Conservation (phyloP, 164 flowering plant species). For the Vitis cinerea region DNA sequence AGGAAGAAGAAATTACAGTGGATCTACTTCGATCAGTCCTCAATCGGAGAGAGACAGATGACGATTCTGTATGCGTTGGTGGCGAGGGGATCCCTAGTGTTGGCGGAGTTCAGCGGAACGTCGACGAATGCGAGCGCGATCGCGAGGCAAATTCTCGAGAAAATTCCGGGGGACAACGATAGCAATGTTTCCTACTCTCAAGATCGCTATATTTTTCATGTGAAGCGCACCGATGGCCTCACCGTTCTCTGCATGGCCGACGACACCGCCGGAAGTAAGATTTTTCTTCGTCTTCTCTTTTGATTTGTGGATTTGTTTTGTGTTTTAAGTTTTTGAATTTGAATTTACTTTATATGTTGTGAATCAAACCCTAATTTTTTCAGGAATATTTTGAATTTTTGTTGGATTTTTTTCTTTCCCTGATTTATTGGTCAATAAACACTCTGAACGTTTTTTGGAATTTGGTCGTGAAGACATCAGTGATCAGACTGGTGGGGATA, state of each 20-base stretch:
- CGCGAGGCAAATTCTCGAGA: slow-evolving; percentile 48
- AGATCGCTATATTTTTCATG: slow-evolving; percentile 53
- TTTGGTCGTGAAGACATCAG: too few species aligned
- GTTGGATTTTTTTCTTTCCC: too few species aligned
- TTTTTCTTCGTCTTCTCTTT: too few species aligned
- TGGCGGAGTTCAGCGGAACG: slow-evolving; percentile 50
- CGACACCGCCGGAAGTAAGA: slow-evolving; percentile 49
- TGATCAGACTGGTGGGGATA: too few species aligned
- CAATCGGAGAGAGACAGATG: slow-evolving; percentile 23
- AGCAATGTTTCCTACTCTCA: slow-evolving; percentile 54
- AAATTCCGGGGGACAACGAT: slow-evolving; percentile 41
- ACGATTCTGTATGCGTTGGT: slow-evolving; percentile 53
- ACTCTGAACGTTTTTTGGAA: too few species aligned
- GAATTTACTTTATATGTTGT: not conserved
- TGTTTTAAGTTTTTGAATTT: not conserved
- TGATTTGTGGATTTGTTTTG: not conserved
- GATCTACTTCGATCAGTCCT: not conserved
- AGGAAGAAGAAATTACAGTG: too few species aligned
- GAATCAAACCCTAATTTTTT: not conserved
- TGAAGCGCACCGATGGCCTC: slow-evolving; percentile 58
- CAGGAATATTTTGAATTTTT: too few species aligned
- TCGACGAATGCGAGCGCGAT: slow-evolving; percentile 52
- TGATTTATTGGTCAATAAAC: too few species aligned
- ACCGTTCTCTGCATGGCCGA: slow-evolving; percentile 63
- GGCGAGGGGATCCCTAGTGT: slow-evolving; percentile 55